These are phyloP conservation scores for Prinsepia uniflora DNA, from an alignment of 306 rosid species.

Conservation along the genomic window DNA sequence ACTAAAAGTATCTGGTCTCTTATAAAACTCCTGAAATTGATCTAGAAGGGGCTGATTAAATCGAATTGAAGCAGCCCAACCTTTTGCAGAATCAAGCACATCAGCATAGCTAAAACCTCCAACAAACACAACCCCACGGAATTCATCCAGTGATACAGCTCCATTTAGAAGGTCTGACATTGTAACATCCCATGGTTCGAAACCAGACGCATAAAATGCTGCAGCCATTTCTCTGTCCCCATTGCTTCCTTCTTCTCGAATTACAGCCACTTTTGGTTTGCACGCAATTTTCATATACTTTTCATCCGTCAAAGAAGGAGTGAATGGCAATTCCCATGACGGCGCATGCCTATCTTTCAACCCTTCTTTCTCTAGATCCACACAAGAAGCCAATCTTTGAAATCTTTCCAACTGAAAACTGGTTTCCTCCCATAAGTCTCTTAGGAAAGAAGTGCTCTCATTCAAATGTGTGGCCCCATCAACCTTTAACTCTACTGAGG, in stretches of 20 bases:
- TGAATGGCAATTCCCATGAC: constrained; percentile 61
- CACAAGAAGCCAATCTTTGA: constrained; percentile 80
- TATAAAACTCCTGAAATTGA: constrained; percentile 82
- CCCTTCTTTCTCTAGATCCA: constrained; percentile 73
- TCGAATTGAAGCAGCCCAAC: constrained; percentile 83
- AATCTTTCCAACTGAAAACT: constrained; percentile 72
- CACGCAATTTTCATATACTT: constrained; percentile 43
- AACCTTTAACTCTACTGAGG: constrained; percentile 55
- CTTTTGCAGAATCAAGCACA: constrained; percentile 92
- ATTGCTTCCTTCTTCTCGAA: constrained; percentile 94
- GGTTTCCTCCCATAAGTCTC: constrained; percentile 85
- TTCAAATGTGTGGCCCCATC: constrained; percentile 54
- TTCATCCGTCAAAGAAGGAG: constrained; percentile 63
- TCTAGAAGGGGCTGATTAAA: constrained; percentile 61
- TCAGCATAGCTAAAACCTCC: constrained; percentile 96
- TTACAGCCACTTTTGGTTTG: constrained; percentile 83
- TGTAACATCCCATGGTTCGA: constrained; percentile 84
- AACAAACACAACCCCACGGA: constrained; percentile 68
- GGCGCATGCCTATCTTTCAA: constrained; percentile 67
- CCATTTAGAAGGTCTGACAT: constrained; percentile 87
- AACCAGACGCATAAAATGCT: constrained; percentile 76
- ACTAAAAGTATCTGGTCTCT: constrained; percentile 79
- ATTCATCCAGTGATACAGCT: constrained; percentile 49
- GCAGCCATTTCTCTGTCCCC: constrained; percentile 96
- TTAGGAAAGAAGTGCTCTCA: constrained; percentile 50